phyloP scores from a whole-genome alignment of 768 basidiomycete species.

The Psilocybe sp. region DNA sequence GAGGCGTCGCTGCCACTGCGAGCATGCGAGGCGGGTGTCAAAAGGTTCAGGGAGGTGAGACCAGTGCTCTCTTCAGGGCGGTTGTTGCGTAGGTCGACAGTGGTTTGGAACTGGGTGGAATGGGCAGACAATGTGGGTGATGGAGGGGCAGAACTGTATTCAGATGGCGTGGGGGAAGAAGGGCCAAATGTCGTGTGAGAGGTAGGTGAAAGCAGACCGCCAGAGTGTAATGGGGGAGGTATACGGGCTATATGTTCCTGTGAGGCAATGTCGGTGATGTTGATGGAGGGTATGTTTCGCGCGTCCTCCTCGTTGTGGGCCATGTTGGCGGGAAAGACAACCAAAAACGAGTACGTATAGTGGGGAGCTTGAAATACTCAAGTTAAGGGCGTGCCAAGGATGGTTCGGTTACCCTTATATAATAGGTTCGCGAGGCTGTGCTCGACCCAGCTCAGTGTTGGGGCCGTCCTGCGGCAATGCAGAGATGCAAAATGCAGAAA shows the following conservation, averaged over 20 bases:
- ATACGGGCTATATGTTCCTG: slow-evolving; percentile 11
- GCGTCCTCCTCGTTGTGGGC: slow-evolving; percentile 4
- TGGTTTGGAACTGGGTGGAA: slow-evolving; percentile 57
- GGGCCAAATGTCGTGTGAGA: slow-evolving; percentile 6
- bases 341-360: no score
- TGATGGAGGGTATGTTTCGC: slow-evolving; percentile 28
- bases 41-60: slow-evolving; percentile 47
- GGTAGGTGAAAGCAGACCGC: slow-evolving; percentile 14
- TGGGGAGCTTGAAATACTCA: no score
- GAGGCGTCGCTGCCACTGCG: slow-evolving; percentile 60
- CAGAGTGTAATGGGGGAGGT: slow-evolving; percentile 11
- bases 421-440: no score
- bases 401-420: no score
- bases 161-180: slow-evolving; percentile 18
- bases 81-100: slow-evolving; percentile 65
- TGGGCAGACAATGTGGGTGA: slow-evolving; percentile 74
- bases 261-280: slow-evolving; percentile 23
- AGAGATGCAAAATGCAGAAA: no score
- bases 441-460: no score
- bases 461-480: no score
- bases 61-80: slow-evolving; percentile 57
- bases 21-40: slow-evolving; percentile 41
- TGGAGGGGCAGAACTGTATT: slow-evolving; percentile 45
- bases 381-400: no score
- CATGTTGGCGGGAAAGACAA: no score